Evolutionary conservation across 2,329 filamentous ascomycete genomes (phyloP).

Genomic region (Colletotrichum phormii): DNA sequence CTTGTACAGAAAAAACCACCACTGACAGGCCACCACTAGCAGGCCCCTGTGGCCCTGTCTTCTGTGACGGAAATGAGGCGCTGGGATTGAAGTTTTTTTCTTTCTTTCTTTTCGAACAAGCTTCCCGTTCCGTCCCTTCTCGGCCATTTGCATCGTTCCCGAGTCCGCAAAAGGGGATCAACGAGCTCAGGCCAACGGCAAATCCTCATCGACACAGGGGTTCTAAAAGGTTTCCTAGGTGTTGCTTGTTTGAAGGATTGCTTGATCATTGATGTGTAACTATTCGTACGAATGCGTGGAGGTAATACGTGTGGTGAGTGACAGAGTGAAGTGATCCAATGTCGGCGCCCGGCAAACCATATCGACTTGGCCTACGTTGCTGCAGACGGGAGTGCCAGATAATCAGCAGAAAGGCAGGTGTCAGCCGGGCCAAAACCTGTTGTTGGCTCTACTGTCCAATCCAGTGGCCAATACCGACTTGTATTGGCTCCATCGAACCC

Average conservation of each 20-base stretch:
- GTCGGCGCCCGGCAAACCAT: not conserved
- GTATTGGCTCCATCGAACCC: slow-evolving; percentile 14
- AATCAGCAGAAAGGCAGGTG: not conserved
- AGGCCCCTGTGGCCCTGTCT: not conserved
- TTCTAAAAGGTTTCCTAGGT: not conserved
- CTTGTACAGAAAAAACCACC: not conserved
- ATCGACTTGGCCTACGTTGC: slow-evolving; percentile 9
- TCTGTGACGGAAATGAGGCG: not conserved
- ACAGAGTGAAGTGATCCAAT: not conserved
- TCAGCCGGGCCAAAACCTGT: slow-evolving; percentile 15
- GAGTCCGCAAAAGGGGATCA: slow-evolving; percentile 10
- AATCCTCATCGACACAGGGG: slow-evolving; percentile 22
- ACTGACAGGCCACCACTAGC: not conserved
- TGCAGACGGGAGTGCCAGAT: not conserved
- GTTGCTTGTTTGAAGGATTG: not conserved
- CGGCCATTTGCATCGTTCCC: not conserved
- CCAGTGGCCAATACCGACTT: slow-evolving; percentile 7
- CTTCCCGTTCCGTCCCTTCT: not conserved
- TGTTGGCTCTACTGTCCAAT: not conserved
- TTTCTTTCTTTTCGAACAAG: not conserved
- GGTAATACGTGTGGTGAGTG: no score
- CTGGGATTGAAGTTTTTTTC: not conserved
- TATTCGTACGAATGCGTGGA: not conserved
- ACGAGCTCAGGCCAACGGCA: slow-evolving; percentile 24
- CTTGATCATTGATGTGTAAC: not conserved